Evolutionary conservation across 2,329 filamentous ascomycete genomes (phyloP).

Genomic region (Colletotrichum euphorbiae): DNA sequence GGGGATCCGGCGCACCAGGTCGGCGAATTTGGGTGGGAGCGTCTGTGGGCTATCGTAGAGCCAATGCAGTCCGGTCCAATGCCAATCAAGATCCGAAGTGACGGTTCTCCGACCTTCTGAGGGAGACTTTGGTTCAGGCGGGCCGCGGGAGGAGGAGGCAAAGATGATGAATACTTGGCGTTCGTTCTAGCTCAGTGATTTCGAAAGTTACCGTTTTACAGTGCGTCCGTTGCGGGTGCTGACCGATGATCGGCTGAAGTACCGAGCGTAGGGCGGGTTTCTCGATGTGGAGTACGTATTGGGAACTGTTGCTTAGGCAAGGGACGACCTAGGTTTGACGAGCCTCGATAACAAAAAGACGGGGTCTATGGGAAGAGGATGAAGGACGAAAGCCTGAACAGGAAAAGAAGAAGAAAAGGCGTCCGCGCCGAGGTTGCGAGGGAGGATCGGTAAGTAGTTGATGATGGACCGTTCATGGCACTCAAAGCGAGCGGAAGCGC

Average conservation of each 20-base stretch:
- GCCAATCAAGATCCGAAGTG: conserved; percentile 35
- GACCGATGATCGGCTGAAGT: conserved; percentile 20
- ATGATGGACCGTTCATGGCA: conserved; percentile 21
- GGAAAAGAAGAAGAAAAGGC: conserved; percentile 7
- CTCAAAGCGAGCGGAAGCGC: conserved; percentile 27
- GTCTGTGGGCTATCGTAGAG: conserved; percentile 38
- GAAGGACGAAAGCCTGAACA: too few relatives aligned
- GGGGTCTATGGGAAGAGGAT: background rate
- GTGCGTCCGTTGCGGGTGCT: conserved; percentile 8
- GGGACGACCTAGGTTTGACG: background rate
- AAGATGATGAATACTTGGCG: conserved; percentile 7
- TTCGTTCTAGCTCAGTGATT: conserved; percentile 7
- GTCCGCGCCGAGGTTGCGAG: conserved; percentile 13
- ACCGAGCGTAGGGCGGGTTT: conserved; percentile 10
- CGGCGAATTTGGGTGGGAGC: conserved; percentile 39
- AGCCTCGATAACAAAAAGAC: background rate
- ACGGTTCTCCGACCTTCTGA: conserved; percentile 18
- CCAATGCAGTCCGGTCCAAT: conserved; percentile 35
- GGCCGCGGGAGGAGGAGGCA: background rate
- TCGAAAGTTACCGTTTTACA: conserved; percentile 6
- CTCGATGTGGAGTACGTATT: background rate
- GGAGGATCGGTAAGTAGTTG: conserved; percentile 32
- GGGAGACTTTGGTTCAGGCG: background rate
- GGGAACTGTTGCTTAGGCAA: background rate
- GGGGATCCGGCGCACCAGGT: conserved; percentile 36